Evolutionary conservation across 2,329 filamentous ascomycete genomes (phyloP), one percentile per base, ranked within the genome.

Genomic region (Scedosporium dehoogii): DNA sequence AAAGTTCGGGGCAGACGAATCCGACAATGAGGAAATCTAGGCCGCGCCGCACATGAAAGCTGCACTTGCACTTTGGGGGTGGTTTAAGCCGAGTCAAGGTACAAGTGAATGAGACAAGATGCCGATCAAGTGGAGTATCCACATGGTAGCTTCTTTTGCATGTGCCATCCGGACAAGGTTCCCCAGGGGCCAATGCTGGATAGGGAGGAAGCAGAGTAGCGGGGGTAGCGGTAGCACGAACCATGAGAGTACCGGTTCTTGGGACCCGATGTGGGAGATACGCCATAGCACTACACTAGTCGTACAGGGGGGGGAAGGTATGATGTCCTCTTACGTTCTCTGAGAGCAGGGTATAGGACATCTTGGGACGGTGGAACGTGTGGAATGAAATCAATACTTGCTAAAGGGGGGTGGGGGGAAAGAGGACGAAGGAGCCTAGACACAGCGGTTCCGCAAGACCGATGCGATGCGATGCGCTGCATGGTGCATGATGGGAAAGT

Each of bases 101-200:
- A 51, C 42, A 46, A 59, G 18, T 42, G 58, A 33, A 53, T 60
- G 44, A 60, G 58, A 60, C 58, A 60, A 18, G 10, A 48, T 27
- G 48, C 38, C 51, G 58, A 51, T 60, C 58, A 60, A 60, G 58
- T 60, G 58, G 58, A 60, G 58, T 44, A 23, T n/a, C 16, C 58
- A 48, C 58, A 60, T 53, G 58, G 21, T 12, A 23, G 58, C 21
- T 9, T 16, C 18, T 14, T 25, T 6, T 25, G 18, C 25, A 18
- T n/a, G 21, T 25, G 42, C 41, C 55, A 25, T 21, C 48, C 48
- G 12, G 48, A 53, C 21, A 14, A 53, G 48, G 21, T 21, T 12
- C n/a, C 12, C 10, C n/a, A 53, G 23, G 21, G 48, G 23, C 48
- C 48, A 53, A 53, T 5, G 16, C 44, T 16, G 44, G 44, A 46